Evolutionary conservation across 2,329 filamentous ascomycete species (phyloP), one percentile per base, ranked within the genome.

Genomic region (Albifimbria verrucaria): DNA sequence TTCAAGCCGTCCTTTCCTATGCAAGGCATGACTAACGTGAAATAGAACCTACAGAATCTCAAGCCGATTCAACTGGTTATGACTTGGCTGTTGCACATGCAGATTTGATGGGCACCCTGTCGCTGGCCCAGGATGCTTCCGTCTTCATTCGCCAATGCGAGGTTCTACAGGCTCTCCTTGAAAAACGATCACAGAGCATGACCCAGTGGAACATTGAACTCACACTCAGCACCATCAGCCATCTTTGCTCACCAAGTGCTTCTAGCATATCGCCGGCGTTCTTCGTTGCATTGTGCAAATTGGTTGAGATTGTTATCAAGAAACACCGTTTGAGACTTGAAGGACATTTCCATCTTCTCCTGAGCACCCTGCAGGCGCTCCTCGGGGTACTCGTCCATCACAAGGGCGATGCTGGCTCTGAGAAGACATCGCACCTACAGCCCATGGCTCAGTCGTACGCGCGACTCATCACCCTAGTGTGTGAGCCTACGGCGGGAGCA

Each of bases 311-410:
- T 21, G 69, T 87, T 36, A 78, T 87, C 62, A 78, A 78, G 62
- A 80, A 82, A 47, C 82, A 87, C 65, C 74, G 84, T 4, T 73
- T 83, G 43, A 81, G 84, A 10, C 72, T 87, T 2, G 79, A 85
- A 59, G 83, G 82, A 2, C 83, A 84, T 56, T 82, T 83, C 59
- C 83, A 85, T 61, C 69, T 86, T 44, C 72, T 86, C 5, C 68
- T 85, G 46, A 68, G 75, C 32, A 68, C 76, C 2, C 69, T 87
- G 53, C 79, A 85, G 59, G 68, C 77, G 3, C 77, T 87, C n/a
- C 74, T 87, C 32, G 69, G 71, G 21, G 74, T 75, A 32, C 75
- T 87, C 18, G 70, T 86, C 28, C 60, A 70, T 2, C 58, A 59
- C n/a, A 63, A 68, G 52, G 24, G 55, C 58, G 42, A 53, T 55